Conservation (phyloP, 177 flowering plant species). For the Vitis hybrid region DNA sequence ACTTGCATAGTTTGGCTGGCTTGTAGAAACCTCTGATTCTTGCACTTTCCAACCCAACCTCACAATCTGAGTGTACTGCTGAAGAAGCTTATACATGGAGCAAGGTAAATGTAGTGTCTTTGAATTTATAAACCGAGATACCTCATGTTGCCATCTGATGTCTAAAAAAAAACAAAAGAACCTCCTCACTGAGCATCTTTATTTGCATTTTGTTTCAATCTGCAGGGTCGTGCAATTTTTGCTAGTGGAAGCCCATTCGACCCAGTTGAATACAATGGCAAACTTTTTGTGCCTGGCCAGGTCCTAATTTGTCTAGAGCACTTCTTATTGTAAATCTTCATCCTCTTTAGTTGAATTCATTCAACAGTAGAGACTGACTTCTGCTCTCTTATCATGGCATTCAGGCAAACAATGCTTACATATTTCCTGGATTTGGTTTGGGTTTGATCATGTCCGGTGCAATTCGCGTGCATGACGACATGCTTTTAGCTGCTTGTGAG, state of each 20-base stretch:
- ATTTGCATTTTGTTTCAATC: background rate
- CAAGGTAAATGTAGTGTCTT: slow-evolving; percentile 38
- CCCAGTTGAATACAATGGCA: slow-evolving; percentile 66
- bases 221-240: slow-evolving; percentile 77
- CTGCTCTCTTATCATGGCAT: background rate
- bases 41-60: slow-evolving; percentile 88
- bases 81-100: slow-evolving; percentile 89
- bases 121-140: background rate
- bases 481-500: slow-evolving; percentile 87
- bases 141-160: no score
- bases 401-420: slow-evolving; percentile 84
- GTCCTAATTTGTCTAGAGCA: slow-evolving; percentile 22
- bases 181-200: background rate
- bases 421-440: slow-evolving; percentile 86
- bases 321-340: background rate
- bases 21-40: slow-evolving; percentile 87
- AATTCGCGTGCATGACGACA: slow-evolving; percentile 73
- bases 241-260: slow-evolving; percentile 92
- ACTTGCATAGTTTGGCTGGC: slow-evolving; percentile 4
- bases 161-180: background rate
- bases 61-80: slow-evolving; percentile 93
- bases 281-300: slow-evolving; percentile 73
- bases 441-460: slow-evolving; percentile 85
- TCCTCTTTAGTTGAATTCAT: background rate
- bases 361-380: slow-evolving; percentile 4